Evolutionary conservation across 2,329 filamentous ascomycete genomes (phyloP).

Genomic region (Paecilomyces niveus): DNA sequence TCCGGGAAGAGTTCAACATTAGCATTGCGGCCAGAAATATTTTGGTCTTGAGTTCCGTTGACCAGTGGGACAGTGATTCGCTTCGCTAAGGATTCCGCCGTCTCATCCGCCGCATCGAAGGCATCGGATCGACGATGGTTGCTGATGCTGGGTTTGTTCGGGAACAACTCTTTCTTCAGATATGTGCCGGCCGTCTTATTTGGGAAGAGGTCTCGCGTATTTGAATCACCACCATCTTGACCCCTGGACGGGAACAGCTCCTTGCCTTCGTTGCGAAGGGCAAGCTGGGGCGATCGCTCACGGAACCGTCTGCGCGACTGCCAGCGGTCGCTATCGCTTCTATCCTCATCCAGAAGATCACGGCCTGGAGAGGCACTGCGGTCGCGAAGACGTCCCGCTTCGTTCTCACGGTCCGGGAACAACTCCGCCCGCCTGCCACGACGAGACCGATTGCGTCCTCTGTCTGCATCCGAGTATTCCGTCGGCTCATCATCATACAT

Average conservation of each 20-base stretch:
- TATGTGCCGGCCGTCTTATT: slow-evolving; percentile 36
- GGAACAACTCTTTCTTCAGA: slow-evolving; percentile 54
- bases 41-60: slow-evolving; percentile 34
- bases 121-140: slow-evolving; percentile 44
- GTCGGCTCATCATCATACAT: slow-evolving; percentile 70
- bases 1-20: slow-evolving; percentile 36
- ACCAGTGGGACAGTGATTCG: slow-evolving; percentile 45
- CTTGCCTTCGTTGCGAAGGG: slow-evolving; percentile 31
- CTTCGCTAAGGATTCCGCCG: slow-evolving; percentile 45
- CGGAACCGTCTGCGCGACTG: slow-evolving; percentile 35
- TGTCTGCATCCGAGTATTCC: slow-evolving; percentile 22
- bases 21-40: slow-evolving; percentile 15
- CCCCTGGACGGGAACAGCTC: slow-evolving; percentile 54
- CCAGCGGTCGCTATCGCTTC: slow-evolving; percentile 26
- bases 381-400: slow-evolving; percentile 46
- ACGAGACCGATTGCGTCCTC: slow-evolving; percentile 22
- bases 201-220: slow-evolving; percentile 43
- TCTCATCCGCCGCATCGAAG: slow-evolving; percentile 49
- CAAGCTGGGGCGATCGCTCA: slow-evolving; percentile 32
- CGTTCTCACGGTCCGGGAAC: slow-evolving; percentile 29
- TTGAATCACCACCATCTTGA: slow-evolving; percentile 17
- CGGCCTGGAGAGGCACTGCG: slow-evolving; percentile 56
- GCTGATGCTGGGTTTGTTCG: slow-evolving; percentile 34
- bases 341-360: slow-evolving; percentile 38
- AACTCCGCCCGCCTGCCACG: slow-evolving; percentile 26